phyloP scores from a whole-genome alignment of 1,284 basidiomycete species.

The Pseudozyma tsukubaensis region DNA sequence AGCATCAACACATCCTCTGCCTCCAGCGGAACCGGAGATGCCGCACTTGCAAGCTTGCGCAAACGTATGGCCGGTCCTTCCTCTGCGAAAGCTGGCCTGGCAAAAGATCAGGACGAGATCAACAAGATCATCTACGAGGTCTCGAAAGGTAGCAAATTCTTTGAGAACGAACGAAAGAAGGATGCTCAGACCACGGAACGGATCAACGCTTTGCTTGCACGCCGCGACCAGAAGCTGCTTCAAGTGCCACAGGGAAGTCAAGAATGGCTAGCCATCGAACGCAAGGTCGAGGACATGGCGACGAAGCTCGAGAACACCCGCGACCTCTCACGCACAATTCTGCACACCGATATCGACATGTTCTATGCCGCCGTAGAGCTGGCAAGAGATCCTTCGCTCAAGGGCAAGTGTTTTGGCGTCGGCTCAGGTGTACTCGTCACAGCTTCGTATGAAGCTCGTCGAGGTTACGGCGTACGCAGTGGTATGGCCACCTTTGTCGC shows the following conservation, averaged over 20 bases:
- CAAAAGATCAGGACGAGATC: constrained; percentile 59
- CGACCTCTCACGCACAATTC: constrained; percentile 83
- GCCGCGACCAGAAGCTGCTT: constrained; percentile 52
- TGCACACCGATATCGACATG: constrained; percentile 76
- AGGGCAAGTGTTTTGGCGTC: constrained; percentile 71
- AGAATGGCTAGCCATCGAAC: constrained; percentile 51
- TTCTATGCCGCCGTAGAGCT: constrained; percentile 72
- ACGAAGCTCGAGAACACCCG: constrained; percentile 80
- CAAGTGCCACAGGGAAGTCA: constrained; percentile 27
- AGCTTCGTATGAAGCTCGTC: constrained; percentile 62
- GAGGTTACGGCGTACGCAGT: constrained; percentile 77
- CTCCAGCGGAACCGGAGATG: constrained; percentile 25
- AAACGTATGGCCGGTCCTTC: constrained; percentile 64
- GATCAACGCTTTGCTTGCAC: constrained; percentile 71
- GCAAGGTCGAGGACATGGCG: constrained; percentile 69
- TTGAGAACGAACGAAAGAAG: constrained; percentile 82
- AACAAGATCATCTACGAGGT: constrained; percentile 63
- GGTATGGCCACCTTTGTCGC: constrained; percentile 82
- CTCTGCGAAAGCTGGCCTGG: constrained; percentile 64
- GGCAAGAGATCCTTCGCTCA: constrained; percentile 80
- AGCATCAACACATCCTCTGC: neutral
- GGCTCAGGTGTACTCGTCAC: constrained; percentile 65
- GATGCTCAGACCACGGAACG: constrained; percentile 81
- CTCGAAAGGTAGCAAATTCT: constrained; percentile 66
- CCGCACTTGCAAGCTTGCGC: constrained; percentile 50